These are phyloP conservation scores for Sequoia sempervirens DNA, from an alignment of 75 land plant genomes.

Conservation along the genomic window DNA sequence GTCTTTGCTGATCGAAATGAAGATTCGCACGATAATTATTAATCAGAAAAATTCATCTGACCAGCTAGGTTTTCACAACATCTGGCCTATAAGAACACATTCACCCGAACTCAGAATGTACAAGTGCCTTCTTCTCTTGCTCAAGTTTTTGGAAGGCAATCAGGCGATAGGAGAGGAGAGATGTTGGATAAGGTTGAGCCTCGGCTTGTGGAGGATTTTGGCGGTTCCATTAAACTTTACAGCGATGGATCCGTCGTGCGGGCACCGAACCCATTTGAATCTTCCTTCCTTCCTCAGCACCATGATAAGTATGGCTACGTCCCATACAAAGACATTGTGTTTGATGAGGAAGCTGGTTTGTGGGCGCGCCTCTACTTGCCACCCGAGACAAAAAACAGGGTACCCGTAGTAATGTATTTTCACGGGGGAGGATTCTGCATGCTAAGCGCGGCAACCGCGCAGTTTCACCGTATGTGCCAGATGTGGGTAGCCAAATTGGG, in stretches of 20 bases:
- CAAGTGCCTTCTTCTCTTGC: no score
- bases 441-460: constrained; percentile 7
- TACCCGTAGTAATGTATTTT: constrained; percentile 31
- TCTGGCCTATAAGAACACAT: no score
- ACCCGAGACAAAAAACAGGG: background rate
- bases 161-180: no score
- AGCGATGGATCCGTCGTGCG: background rate
- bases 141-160: no score
- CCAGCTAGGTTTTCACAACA: no score
- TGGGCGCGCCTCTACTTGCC: constrained; percentile 42
- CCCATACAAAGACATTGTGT: constrained; percentile 11
- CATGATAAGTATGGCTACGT: constrained; percentile 9
- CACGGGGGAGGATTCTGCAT: constrained; percentile 37
- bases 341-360: constrained; percentile 14
- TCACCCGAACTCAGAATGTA: no score
- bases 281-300: background rate
- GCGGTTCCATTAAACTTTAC: background rate
- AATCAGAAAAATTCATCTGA: no score
- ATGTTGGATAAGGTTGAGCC: background rate
- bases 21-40: no score
- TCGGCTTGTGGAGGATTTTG: background rate
- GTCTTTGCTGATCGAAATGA: no score
- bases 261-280: no score
- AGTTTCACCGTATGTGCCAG: constrained; percentile 14
- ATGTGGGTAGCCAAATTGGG: constrained; percentile 12